phyloP scores from a whole-genome alignment of 306 rosid genomes.

The Cicer judaicum region DNA sequence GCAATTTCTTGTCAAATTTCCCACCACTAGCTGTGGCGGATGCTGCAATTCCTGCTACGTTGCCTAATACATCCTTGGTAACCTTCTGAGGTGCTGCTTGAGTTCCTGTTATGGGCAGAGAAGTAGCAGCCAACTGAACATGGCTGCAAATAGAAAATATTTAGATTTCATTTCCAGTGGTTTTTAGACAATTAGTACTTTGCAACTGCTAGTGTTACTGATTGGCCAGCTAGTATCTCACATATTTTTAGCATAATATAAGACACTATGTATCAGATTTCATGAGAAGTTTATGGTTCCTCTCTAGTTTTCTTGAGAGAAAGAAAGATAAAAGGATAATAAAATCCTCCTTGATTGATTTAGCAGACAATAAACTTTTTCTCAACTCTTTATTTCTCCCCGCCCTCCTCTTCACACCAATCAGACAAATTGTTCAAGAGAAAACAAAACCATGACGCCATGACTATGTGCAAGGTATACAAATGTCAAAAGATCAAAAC shows the following conservation, averaged over 20 bases:
- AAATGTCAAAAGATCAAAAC: constrained; percentile 2
- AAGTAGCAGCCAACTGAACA: constrained; percentile 85
- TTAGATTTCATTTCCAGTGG: constrained; percentile 27
- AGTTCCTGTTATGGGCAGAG: constrained; percentile 94
- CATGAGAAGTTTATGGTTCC: neutral
- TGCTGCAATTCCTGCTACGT: constrained; percentile 88
- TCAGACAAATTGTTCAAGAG: neutral
- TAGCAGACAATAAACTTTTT: neutral
- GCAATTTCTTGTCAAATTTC: constrained; percentile 86
- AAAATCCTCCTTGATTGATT: neutral
- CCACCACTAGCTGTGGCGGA: constrained; percentile 96
- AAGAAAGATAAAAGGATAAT: neutral
- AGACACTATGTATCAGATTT: neutral
- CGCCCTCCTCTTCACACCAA: neutral
- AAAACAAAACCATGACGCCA: neutral
- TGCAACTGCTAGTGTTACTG: neutral
- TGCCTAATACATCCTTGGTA: constrained; percentile 75
- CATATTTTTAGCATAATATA: neutral
- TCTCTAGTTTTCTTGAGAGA: neutral
- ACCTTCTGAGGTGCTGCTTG: constrained; percentile 74
- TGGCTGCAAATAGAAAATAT: constrained; percentile 62
- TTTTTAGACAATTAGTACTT: neutral
- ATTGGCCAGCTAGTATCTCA: neutral
- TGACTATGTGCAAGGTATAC: neutral
- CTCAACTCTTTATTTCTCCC: neutral